These are phyloP conservation scores for Sinapis alba DNA, from an alignment of 441 rosid species.

Conservation along the genomic window DNA sequence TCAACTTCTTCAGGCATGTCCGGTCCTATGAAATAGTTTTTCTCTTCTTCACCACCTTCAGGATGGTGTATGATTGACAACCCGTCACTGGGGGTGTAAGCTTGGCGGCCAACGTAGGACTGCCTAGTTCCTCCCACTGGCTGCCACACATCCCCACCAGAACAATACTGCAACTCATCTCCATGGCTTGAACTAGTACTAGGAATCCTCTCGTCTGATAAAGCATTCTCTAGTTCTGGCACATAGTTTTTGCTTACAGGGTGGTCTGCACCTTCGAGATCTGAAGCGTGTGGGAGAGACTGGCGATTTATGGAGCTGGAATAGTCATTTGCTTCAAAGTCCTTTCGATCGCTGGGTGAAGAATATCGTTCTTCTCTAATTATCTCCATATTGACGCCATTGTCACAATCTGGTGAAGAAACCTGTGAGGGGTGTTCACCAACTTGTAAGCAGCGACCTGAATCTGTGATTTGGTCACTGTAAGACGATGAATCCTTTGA, in stretches of 20 bases:
- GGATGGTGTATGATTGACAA: conserved; percentile 53
- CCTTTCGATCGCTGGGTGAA: conserved; percentile 18
- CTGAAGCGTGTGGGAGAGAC: conserved; percentile 47
- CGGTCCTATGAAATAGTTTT: conserved; percentile 54
- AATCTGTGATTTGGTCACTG: conserved; percentile 39
- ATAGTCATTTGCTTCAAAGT: conserved; percentile 29
- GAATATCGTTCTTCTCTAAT: conserved; percentile 28
- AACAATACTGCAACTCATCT: conserved; percentile 50
- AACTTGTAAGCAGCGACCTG: conserved; percentile 41
- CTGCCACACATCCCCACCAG: conserved; percentile 68
- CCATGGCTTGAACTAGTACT: conserved; percentile 51
- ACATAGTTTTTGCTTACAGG: conserved; percentile 45
- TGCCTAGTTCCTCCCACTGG: conserved; percentile 54
- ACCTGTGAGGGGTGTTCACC: conserved; percentile 29
- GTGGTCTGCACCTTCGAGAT: conserved; percentile 41
- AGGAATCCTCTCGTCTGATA: conserved; percentile 47
- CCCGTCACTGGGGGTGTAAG: conserved; percentile 50
- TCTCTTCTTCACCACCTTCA: conserved; percentile 50
- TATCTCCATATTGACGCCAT: conserved; percentile 15
- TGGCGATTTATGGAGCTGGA: conserved; percentile 49
- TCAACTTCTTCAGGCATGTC: conserved; percentile 49
- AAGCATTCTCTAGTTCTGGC: conserved; percentile 49
- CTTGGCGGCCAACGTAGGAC: conserved; percentile 52
- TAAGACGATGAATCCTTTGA: conserved; percentile 24
- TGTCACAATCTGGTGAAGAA: conserved; percentile 31